phyloP scores from a whole-genome alignment of 257 asterid genomes.

The Primulina huaijiensis region DNA sequence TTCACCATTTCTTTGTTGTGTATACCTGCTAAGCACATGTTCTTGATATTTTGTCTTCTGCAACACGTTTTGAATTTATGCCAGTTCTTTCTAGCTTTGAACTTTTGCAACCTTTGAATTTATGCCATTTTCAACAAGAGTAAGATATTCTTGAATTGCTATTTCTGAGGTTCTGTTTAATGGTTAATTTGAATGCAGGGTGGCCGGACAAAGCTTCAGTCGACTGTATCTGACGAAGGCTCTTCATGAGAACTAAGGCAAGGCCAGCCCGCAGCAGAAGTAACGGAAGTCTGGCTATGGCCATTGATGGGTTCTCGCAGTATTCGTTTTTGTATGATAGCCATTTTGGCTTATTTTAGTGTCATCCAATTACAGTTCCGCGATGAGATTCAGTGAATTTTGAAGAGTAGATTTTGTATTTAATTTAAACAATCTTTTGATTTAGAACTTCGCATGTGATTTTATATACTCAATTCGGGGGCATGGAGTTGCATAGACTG shows the following conservation, averaged over 20 bases:
- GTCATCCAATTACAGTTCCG: neutral
- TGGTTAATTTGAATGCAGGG: conserved; percentile 41
- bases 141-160: neutral
- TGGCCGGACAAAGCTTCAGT: conserved; percentile 93
- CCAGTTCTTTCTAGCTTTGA: too few species aligned
- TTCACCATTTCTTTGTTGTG: neutral
- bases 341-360: neutral
- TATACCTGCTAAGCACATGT: neutral
- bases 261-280: neutral
- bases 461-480: neutral
- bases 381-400: neutral
- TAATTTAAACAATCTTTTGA: neutral
- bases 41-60: neutral
- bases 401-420: neutral
- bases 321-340: neutral
- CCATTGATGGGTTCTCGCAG: neutral
- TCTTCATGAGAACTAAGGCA: conserved; percentile 58
- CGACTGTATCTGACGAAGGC: conserved; percentile 84
- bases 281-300: neutral
- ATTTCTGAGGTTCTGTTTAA: conserved; percentile 1
- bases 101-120: neutral
- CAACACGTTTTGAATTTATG: neutral
- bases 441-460: neutral
- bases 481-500: neutral
- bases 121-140: neutral